Evolutionary conservation across 495 filamentous ascomycete genomes (phyloP).

Genomic region (Friedmanniomyces simplex): DNA sequence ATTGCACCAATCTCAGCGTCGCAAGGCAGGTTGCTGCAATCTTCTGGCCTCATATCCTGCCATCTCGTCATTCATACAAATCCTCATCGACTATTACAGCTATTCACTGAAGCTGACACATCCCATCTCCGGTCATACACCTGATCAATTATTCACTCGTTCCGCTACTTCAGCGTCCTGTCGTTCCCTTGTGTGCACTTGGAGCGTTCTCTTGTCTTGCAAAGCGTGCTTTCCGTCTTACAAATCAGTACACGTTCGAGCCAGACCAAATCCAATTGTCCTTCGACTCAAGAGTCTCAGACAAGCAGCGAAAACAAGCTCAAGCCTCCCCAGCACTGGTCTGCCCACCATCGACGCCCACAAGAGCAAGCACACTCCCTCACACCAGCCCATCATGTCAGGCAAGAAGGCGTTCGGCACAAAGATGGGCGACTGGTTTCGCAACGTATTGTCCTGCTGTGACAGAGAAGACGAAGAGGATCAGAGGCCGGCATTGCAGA

Average conservation of each 20-base stretch:
- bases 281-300: not conserved
- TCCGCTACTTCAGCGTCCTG: not conserved
- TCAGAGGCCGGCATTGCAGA: conserved; percentile 12
- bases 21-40: not conserved
- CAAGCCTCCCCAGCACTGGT: not conserved
- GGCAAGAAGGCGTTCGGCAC: conserved; percentile 2
- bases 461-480: conserved; percentile 16
- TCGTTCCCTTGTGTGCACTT: not conserved
- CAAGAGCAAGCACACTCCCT: not conserved
- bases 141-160: not conserved
- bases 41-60: not conserved
- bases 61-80: not conserved
- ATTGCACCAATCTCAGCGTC: conserved; percentile 4
- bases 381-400: not conserved
- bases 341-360: not conserved
- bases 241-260: not conserved
- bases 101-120: not conserved
- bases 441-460: conserved; percentile 18
- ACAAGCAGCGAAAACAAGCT: not conserved
- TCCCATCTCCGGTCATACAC: not conserved
- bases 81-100: not conserved
- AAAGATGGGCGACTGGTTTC: conserved; percentile 17
- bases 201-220: not conserved
- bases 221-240: not conserved
- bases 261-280: not conserved